Evolutionary conservation across 371 early-diverging fungal genomes (phyloP), one percentile per base, ranked within the genome.

Genomic region (Mucor piriformis): DNA sequence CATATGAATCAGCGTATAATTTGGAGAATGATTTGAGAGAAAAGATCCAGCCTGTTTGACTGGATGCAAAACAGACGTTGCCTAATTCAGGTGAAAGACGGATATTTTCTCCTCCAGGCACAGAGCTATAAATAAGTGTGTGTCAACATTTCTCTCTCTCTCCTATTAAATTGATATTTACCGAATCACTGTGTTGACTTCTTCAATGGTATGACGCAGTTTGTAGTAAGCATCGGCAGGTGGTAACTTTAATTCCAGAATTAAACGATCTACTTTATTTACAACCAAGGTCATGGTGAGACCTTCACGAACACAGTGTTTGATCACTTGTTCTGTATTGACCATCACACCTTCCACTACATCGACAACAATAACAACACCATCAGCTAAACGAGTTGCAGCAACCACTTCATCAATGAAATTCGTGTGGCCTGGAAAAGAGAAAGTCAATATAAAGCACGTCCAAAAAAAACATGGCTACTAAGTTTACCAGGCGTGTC

Each of bases 151-250:
- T 25, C 23, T 33, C 33, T 33, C 18, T 23, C n/a, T 21, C 5
- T 20, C 24, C 40, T 25, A 49, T 24, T n/a, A n/a, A n/a, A n/a
- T n/a, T n/a, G n/a, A n/a, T n/a, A n/a, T 58, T 62, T 77, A 85
- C 76, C 87, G 82, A 32, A 97, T 88, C 10, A 93, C 78, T 0
- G 81, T 70, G 75, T 98, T 98, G 51, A 98, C 95, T 70, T 97
- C 95, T 73, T 97, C 98, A 51, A 98, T 91, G 1, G 93, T 92
- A 72, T 95, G 93, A 61, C 88, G 89, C 54, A 99, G 77, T 74
- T 97, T 98, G 70, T 92, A 93, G 73, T 96, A 99, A 11, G 97
- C 97, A 73, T 98, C 99, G 15, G 84, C 86, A 10, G 97, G 98
- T 29, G 98, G 98, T 32, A 99, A 73, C 61, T 95, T 95, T 38